Conservation (phyloP, 2,329 filamentous ascomycete genomes). For the Phaeomoniella chlamydospora region DNA sequence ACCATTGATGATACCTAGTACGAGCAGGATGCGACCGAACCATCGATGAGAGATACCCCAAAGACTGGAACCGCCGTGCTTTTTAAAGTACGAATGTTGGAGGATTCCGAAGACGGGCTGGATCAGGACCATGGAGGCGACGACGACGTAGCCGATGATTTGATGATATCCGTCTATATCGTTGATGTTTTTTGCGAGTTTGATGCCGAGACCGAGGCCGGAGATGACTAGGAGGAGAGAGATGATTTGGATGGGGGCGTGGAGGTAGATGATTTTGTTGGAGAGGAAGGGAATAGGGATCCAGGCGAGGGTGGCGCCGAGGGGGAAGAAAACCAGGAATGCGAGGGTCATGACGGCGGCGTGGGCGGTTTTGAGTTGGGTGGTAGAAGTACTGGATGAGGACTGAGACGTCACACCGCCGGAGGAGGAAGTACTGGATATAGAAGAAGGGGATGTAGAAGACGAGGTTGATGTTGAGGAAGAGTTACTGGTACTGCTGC, state of each 20-base stretch:
- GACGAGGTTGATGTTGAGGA: not conserved
- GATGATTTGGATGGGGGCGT: constrained; percentile 32
- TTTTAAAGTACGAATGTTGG: constrained; percentile 37
- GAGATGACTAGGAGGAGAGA: constrained; percentile 31
- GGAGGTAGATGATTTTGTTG: constrained; percentile 26
- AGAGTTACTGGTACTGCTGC: constrained; percentile 2
- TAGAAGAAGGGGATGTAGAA: not conserved
- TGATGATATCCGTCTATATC: constrained; percentile 29
- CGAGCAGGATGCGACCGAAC: constrained; percentile 36
- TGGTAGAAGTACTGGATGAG: too few species aligned
- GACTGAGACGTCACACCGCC: too few species aligned
- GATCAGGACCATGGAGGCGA: constrained; percentile 38
- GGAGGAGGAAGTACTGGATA: constrained; percentile 4
- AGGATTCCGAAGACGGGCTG: constrained; percentile 36
- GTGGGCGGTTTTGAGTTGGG: constrained; percentile 6
- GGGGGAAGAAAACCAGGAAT: constrained; percentile 25
- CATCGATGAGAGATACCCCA: constrained; percentile 38
- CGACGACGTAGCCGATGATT: constrained; percentile 38
- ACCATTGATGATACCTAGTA: constrained; percentile 42
- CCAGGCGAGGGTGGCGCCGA: constrained; percentile 17
- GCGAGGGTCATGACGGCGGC: constrained; percentile 26
- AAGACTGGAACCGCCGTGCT: constrained; percentile 16
- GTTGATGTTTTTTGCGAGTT: constrained; percentile 25
- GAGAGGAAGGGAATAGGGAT: constrained; percentile 21
- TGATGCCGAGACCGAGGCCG: constrained; percentile 36